phyloP scores from a whole-genome alignment of 352 stramenopile genomes.

The Pythium oligandrum region DNA sequence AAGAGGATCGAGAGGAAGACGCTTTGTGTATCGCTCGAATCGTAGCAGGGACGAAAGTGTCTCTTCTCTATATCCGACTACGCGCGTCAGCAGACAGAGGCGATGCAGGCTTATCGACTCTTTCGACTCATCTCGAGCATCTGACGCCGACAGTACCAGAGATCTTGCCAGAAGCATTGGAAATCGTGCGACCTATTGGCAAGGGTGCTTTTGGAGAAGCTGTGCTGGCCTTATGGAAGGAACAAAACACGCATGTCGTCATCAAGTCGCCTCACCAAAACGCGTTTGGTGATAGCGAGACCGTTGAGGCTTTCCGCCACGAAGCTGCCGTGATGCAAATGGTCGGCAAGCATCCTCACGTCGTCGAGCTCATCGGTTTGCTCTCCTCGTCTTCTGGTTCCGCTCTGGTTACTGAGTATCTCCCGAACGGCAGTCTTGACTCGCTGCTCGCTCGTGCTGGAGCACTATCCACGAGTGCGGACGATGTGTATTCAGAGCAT shows the following conservation, averaged over 20 bases:
- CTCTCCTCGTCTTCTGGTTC: slow-evolving; percentile 9
- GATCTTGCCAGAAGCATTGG: slow-evolving; percentile 45
- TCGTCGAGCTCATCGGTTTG: slow-evolving; percentile 61
- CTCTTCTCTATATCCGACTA: slow-evolving; percentile 57
- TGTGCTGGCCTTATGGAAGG: slow-evolving; percentile 55
- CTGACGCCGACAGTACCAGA: slow-evolving; percentile 33
- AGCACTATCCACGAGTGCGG: too few relatives aligned
- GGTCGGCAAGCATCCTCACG: slow-evolving; percentile 65
- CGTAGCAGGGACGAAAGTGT: slow-evolving; percentile 53
- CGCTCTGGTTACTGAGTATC: slow-evolving; percentile 62
- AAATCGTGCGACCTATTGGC: slow-evolving; percentile 52
- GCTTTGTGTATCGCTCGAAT: slow-evolving; percentile 48
- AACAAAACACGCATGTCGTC: slow-evolving; percentile 44
- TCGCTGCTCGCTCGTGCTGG: slow-evolving; percentile 18
- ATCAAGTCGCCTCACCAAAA: slow-evolving; percentile 55
- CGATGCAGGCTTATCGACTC: slow-evolving; percentile 4
- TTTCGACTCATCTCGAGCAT: slow-evolving; percentile 35
- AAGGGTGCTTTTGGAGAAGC: slow-evolving; percentile 65
- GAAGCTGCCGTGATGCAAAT: slow-evolving; percentile 73
- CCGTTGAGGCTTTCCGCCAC: slow-evolving; percentile 51
- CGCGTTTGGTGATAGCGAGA: slow-evolving; percentile 34
- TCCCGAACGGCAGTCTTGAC: slow-evolving; percentile 62
- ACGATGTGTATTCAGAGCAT: neutral
- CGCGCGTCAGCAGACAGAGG: neutral
- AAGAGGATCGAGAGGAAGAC: slow-evolving; percentile 19